A percentile compares a stretch with the other conserved stretches of the same genome.
Evolutionary conservation across 1,139 yeast genomes (phyloP).

Genomic region (Geotrichum reessii): DNA sequence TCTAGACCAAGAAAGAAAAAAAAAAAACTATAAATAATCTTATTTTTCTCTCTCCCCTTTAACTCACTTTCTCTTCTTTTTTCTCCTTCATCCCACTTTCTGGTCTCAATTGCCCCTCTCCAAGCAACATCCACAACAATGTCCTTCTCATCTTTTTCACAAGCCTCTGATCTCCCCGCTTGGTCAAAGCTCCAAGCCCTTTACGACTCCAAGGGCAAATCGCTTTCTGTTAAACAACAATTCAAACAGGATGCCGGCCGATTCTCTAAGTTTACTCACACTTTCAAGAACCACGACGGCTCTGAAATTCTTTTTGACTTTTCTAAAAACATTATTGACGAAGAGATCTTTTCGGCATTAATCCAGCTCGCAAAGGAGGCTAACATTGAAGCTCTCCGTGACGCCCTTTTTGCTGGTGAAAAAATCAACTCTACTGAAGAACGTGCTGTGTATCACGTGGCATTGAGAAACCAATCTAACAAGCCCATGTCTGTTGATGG

Average conservation of each 20-base stretch:
- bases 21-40: constrained; percentile 14
- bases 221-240: constrained; percentile 68
- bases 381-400: constrained; percentile 78
- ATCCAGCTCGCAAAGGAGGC: constrained; percentile 84
- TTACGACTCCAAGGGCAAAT: constrained; percentile 62
- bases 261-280: constrained; percentile 67
- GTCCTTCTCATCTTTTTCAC: constrained; percentile 50
- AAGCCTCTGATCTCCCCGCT: constrained; percentile 72
- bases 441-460: constrained; percentile 95
- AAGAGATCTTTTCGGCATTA: constrained; percentile 64
- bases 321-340: constrained; percentile 88
- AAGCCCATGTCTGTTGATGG: constrained; percentile 87
- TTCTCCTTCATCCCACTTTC: neutral
- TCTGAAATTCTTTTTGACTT: constrained; percentile 87
- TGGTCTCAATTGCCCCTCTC: neutral
- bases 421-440: constrained; percentile 93
- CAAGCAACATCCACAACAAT: constrained; percentile 14
- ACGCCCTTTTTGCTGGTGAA: constrained; percentile 85
- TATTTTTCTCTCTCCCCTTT: neutral
- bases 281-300: constrained; percentile 77
- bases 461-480: constrained; percentile 85
- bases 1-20: neutral
- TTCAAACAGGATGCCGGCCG: constrained; percentile 70
- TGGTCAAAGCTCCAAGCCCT: constrained; percentile 73
- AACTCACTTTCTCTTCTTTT: neutral